Evolutionary conservation across 768 basidiomycete genomes (phyloP).

Genomic region (Suillus plorans): DNA sequence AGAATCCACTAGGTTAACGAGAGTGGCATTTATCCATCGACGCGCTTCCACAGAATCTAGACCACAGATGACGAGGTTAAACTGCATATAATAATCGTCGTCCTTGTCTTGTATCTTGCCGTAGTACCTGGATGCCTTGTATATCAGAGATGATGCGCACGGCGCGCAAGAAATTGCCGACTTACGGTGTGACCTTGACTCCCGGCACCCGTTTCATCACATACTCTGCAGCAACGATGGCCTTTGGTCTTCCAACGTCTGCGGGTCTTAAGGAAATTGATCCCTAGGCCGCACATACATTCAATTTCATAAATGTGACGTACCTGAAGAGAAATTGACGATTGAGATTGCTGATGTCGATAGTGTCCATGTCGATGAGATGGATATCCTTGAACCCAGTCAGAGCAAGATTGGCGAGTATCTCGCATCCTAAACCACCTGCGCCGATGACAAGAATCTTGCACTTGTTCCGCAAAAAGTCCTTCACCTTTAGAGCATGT

Average conservation of each 20-base stretch:
- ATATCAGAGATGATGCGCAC: constrained; percentile 7
- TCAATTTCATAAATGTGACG: constrained; percentile 14
- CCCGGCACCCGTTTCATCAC: constrained; percentile 96
- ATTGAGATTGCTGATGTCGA: constrained; percentile 98
- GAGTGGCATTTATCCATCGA: constrained; percentile 98
- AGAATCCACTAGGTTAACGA: constrained; percentile 92
- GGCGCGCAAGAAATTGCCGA: constrained; percentile 14
- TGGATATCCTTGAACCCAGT: constrained; percentile 98
- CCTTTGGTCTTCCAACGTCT: constrained; percentile 95
- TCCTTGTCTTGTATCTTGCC: constrained; percentile 99
- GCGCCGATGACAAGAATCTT: constrained; percentile 98
- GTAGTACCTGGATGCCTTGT: constrained; percentile 63
- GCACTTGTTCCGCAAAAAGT: constrained; percentile 76
- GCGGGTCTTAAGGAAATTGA: constrained; percentile 53
- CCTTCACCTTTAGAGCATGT: constrained; percentile 63
- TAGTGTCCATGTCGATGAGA: constrained; percentile 99
- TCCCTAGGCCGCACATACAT: not conserved
- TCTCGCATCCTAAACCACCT: constrained; percentile 96
- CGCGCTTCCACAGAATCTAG: constrained; percentile 97
- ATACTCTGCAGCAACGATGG: constrained; percentile 91
- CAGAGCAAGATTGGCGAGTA: constrained; percentile 92
- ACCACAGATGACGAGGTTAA: constrained; percentile 95
- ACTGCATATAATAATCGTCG: constrained; percentile 93
- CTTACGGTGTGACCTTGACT: constrained; percentile 95
- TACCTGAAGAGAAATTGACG: constrained; percentile 97